A percentile compares a stretch with the other conserved stretches of the same genome.
phyloP scores from a whole-genome alignment of 2,329 filamentous ascomycete genomes.

The Thielaviopsis musarum region DNA sequence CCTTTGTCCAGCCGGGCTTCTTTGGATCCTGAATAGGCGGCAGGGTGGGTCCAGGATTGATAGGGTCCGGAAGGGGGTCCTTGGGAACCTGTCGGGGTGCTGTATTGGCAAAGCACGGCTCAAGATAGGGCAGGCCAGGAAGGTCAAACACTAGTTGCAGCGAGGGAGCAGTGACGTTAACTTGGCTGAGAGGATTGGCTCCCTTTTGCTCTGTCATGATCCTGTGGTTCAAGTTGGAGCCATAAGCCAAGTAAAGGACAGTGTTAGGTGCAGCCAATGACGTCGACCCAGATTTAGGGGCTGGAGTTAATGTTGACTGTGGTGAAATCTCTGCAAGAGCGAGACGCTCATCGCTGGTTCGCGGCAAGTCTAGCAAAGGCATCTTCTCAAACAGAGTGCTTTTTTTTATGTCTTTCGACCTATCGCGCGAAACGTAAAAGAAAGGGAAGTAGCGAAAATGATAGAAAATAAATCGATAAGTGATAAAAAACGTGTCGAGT shows the following conservation, averaged over 20 bases:
- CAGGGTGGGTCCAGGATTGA: constrained; percentile 9
- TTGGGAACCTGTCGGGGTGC: constrained; percentile 38
- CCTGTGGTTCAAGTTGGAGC: constrained; percentile 68
- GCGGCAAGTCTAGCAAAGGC: not conserved
- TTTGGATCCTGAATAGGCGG: constrained; percentile 10
- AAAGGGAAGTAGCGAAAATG: not conserved
- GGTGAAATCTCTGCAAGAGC: constrained; percentile 16
- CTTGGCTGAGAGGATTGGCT: constrained; percentile 63
- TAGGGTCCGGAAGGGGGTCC: constrained; percentile 18
- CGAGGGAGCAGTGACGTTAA: constrained; percentile 68
- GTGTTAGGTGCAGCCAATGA: constrained; percentile 22
- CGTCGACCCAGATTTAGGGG: not conserved
- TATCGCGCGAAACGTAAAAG: no score
- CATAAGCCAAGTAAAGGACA: constrained; percentile 73
- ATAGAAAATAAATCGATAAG: not conserved
- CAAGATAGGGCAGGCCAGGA: constrained; percentile 66
- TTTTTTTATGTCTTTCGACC: not conserved
- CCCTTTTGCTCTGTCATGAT: constrained; percentile 65
- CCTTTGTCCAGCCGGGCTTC: constrained; percentile 48
- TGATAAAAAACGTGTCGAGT: not conserved
- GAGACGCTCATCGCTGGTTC: constrained; percentile 24
- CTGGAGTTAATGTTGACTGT: constrained; percentile 15
- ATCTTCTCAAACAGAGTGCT: not conserved
- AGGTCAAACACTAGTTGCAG: constrained; percentile 72
- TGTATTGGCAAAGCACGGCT: constrained; percentile 86